Evolutionary conservation across 306 rosid species (phyloP).

Genomic region (Neltuma alba): DNA sequence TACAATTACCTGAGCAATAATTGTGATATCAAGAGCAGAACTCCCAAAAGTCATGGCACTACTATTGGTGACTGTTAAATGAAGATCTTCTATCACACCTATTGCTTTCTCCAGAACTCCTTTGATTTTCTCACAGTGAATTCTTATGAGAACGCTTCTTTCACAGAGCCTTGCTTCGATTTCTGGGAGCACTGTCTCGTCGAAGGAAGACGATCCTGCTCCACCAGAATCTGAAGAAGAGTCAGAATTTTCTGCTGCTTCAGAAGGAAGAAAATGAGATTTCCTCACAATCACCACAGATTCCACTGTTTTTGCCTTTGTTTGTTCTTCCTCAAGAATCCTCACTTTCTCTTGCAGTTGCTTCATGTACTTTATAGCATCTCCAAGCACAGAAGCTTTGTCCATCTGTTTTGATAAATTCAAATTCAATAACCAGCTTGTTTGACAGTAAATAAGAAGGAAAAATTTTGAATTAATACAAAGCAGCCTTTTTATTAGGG

Average conservation of each 20-base stretch:
- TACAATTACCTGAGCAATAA: slow-evolving; percentile 84
- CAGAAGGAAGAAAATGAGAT: slow-evolving; percentile 41
- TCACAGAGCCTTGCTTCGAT: slow-evolving; percentile 87
- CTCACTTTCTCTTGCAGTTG: slow-evolving; percentile 81
- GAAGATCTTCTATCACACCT: slow-evolving; percentile 69
- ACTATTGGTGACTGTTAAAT: slow-evolving; percentile 66
- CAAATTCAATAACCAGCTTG: background rate
- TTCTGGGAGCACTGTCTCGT: slow-evolving; percentile 66
- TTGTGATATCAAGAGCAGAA: slow-evolving; percentile 78
- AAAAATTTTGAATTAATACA: background rate
- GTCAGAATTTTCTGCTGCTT: slow-evolving; percentile 41
- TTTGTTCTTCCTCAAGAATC: slow-evolving; percentile 80
- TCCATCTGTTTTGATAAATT: slow-evolving; percentile 62
- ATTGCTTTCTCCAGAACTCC: slow-evolving; percentile 69
- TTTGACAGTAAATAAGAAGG: background rate
- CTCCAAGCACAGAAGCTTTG: slow-evolving; percentile 98
- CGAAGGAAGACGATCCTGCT: slow-evolving; percentile 19
- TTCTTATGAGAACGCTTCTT: slow-evolving; percentile 76
- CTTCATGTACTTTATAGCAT: slow-evolving; percentile 86
- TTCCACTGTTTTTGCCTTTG: slow-evolving; percentile 56
- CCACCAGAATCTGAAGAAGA: slow-evolving; percentile 32
- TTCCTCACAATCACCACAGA: slow-evolving; percentile 75
- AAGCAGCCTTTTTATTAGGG: background rate
- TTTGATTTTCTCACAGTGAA: slow-evolving; percentile 78
- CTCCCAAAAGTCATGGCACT: slow-evolving; percentile 74